Evolutionary conservation across 345 rosid genomes (phyloP).

Genomic region (Dimocarpus longan): DNA sequence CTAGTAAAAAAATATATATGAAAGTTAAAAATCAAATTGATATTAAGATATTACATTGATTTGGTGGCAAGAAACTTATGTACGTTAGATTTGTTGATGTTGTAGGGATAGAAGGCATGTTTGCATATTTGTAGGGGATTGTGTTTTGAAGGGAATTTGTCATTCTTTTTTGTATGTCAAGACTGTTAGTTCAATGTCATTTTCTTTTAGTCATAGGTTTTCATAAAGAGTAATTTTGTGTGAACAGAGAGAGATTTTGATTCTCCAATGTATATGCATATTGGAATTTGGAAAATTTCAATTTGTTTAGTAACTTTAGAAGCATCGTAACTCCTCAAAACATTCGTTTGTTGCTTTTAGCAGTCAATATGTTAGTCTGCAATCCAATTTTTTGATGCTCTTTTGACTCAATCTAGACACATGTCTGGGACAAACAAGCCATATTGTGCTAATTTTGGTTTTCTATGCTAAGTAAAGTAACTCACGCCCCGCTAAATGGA

Average conservation of each 20-base stretch:
- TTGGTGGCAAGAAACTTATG: not conserved
- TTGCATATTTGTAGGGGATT: constrained; percentile 33
- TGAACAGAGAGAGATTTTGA: constrained; percentile 11
- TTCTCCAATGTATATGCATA: constrained; percentile 24
- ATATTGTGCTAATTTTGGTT: constrained; percentile 23
- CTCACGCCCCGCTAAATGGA: constrained; percentile 26
- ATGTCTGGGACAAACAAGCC: constrained; percentile 50
- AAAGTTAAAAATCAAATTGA: not conserved
- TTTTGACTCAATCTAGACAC: constrained; percentile 67
- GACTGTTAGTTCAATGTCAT: constrained; percentile 24
- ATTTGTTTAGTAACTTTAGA: constrained; percentile 19
- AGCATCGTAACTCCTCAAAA: constrained; percentile 38
- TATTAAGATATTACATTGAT: not conserved
- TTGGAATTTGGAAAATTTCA: constrained; percentile 27
- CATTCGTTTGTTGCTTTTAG: constrained; percentile 43
- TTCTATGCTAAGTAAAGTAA: constrained; percentile 17
- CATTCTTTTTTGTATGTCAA: constrained; percentile 7
- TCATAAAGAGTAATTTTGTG: constrained; percentile 36
- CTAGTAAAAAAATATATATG: not conserved
- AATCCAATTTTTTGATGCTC: constrained; percentile 35
- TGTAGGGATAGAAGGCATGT: constrained; percentile 20
- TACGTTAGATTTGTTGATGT: constrained; percentile 5
- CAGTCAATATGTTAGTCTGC: constrained; percentile 34
- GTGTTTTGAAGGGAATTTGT: not conserved
- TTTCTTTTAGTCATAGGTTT: not conserved